Evolutionary conservation across 1,139 yeast species (phyloP).

Genomic region (Zygosaccharomyces sapae): DNA sequence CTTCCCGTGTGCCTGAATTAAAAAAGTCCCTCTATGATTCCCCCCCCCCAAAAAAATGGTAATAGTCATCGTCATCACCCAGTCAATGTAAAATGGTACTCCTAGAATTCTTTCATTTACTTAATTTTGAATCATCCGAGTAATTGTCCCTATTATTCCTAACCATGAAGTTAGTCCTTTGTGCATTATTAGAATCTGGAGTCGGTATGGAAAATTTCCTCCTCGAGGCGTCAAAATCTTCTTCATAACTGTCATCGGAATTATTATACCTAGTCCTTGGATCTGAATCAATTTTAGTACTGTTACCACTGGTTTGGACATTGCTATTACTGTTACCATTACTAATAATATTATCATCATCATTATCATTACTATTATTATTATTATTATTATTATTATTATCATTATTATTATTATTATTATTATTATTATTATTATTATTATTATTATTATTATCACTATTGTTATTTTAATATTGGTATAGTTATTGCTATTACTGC

Average conservation of each 20-base stretch:
- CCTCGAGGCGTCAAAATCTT: conserved; percentile 5
- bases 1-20: not conserved
- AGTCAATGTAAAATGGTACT: not conserved
- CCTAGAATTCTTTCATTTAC: not conserved
- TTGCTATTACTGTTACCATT: not conserved
- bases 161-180: not conserved
- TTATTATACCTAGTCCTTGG: conserved; percentile 4
- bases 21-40: not conserved
- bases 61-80: not conserved
- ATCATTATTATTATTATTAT: too few species aligned
- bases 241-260: conserved; percentile 6
- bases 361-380: too few species aligned
- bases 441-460: too few species aligned
- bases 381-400: too few species aligned
- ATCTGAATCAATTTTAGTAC: conserved; percentile 1
- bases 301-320: not conserved
- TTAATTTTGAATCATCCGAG: not conserved
- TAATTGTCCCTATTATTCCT: conserved; percentile 1
- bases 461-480: too few species aligned
- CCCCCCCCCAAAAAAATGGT: not conserved
- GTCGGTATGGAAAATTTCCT: conserved; percentile 17
- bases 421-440: too few species aligned
- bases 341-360: not conserved
- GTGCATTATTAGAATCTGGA: conserved; percentile 17
- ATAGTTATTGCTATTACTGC: too few species aligned